Percentiles rank a stretch among this genome's conserved stretches.
phyloP scores from a whole-genome alignment of 1,284 basidiomycete species.

The Takashimella tepidaria region DNA sequence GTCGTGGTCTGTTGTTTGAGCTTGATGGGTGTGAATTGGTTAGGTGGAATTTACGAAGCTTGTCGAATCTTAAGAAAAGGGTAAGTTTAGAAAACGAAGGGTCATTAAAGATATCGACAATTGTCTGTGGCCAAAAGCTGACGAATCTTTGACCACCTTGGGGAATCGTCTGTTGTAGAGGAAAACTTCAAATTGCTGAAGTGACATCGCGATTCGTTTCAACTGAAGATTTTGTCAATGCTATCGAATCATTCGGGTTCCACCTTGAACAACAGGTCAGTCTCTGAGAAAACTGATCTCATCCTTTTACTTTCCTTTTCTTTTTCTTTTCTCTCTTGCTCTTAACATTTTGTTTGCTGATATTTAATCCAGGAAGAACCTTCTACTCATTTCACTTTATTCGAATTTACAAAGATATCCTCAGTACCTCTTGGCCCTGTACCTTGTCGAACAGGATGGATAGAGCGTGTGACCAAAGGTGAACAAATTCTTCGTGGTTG shows the following conservation, averaged over 20 bases:
- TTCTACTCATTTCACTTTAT: slow-evolving; percentile 83
- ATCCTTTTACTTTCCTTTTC: too few relatives aligned
- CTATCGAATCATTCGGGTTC: slow-evolving; percentile 76
- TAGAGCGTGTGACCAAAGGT: slow-evolving; percentile 58
- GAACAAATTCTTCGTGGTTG: slow-evolving; percentile 75
- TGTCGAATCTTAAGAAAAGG: slow-evolving; percentile 74
- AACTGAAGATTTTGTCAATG: slow-evolving; percentile 66
- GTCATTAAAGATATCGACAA: too few relatives aligned
- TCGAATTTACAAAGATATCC: slow-evolving; percentile 70
- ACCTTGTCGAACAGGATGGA: slow-evolving; percentile 58
- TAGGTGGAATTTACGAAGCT: slow-evolving; percentile 79
- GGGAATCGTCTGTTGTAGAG: slow-evolving; percentile 52
- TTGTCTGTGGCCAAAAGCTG: too few relatives aligned
- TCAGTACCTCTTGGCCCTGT: slow-evolving; percentile 47
- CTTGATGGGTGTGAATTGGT: slow-evolving; percentile 97
- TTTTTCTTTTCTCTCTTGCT: slow-evolving; percentile 5
- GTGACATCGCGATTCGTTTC: slow-evolving; percentile 83
- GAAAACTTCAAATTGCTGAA: slow-evolving; percentile 87
- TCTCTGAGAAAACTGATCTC: too few relatives aligned
- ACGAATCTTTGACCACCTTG: neutral
- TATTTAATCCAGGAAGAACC: slow-evolving; percentile 49
- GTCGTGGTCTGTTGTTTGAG: slow-evolving; percentile 89
- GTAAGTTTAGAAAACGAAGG: slow-evolving; percentile 55
- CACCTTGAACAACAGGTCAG: slow-evolving; percentile 65
- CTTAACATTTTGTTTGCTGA: slow-evolving; percentile 6